These are phyloP conservation scores for Claviceps sorghi DNA, from an alignment of 2,329 filamentous ascomycete genomes.

Conservation along the genomic window DNA sequence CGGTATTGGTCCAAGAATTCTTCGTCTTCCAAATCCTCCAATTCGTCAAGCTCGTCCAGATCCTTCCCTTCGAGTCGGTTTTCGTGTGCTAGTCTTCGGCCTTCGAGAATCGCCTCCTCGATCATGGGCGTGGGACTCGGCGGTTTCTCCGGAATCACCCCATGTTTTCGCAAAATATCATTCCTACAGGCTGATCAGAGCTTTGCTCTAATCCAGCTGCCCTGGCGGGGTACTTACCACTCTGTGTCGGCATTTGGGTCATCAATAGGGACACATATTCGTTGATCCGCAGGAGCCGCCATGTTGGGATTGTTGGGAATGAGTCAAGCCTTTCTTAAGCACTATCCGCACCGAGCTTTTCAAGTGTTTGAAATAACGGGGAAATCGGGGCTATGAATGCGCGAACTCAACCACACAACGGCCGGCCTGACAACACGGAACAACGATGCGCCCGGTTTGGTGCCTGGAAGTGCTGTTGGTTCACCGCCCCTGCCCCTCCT, in stretches of 20 bases:
- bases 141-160: conserved; percentile 93
- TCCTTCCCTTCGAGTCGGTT: conserved; percentile 91
- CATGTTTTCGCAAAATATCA: conserved; percentile 92
- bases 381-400: neutral
- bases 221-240: conserved; percentile 46
- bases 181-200: conserved; percentile 49
- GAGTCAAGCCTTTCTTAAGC: neutral
- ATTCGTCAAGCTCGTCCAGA: conserved; percentile 78
- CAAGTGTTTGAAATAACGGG: neutral
- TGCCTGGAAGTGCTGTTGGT: neutral
- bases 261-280: conserved; percentile 71
- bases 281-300: conserved; percentile 48
- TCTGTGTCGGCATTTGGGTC: conserved; percentile 96
- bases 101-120: conserved; percentile 82
- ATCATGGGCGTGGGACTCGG: conserved; percentile 92
- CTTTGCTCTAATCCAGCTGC: conserved; percentile 1
- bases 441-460: neutral
- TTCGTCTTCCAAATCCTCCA: conserved; percentile 94
- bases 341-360: neutral
- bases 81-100: conserved; percentile 69
- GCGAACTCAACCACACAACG: too few species aligned
- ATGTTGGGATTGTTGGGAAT: conserved; percentile 31
- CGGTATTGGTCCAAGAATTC: conserved; percentile 78
- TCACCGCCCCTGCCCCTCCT: neutral
- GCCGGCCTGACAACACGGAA: neutral